Percentiles rank a stretch among this genome's conserved stretches.
Conservation (phyloP, 2,329 filamentous ascomycete species). For the Fusarium circinatum region DNA sequence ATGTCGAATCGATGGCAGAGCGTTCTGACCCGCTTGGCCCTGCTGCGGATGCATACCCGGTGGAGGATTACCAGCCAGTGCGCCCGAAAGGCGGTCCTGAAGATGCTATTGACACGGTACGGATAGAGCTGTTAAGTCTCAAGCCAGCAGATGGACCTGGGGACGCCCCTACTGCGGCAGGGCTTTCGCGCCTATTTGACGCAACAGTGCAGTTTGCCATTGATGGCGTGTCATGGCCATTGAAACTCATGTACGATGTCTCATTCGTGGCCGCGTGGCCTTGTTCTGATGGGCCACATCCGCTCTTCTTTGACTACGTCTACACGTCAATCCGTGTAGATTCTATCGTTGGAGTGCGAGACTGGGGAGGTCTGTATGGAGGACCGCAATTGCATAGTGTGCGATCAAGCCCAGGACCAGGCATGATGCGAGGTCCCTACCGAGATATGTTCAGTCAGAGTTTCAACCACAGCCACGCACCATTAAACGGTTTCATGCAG, state of each 20-base stretch:
- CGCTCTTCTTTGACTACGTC: conserved; percentile 77
- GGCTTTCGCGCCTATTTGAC: conserved; percentile 63
- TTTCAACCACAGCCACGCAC: conserved; percentile 30
- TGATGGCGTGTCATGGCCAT: conserved; percentile 70
- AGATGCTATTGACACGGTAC: conserved; percentile 71
- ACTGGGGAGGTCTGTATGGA: conserved; percentile 68
- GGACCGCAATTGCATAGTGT: conserved; percentile 45
- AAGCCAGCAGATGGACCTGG: conserved; percentile 53
- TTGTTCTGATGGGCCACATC: conserved; percentile 71
- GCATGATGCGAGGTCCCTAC: conserved; percentile 42
- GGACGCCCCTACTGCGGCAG: conserved; percentile 35
- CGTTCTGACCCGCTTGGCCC: conserved; percentile 77
- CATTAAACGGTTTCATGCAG: conserved; percentile 30
- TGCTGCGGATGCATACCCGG: conserved; percentile 68
- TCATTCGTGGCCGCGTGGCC: conserved; percentile 74
- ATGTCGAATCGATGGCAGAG: conserved; percentile 73
- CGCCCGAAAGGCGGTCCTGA: conserved; percentile 63
- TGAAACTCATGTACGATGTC: conserved; percentile 71
- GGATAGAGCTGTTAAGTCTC: conserved; percentile 75
- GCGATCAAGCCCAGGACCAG: conserved; percentile 50
- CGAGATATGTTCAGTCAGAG: conserved; percentile 40
- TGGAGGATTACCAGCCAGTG: conserved; percentile 73
- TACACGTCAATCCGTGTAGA: conserved; percentile 70
- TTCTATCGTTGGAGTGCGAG: conserved; percentile 70
- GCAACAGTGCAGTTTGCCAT: conserved; percentile 72